Evolutionary conservation across 2,329 filamentous ascomycete genomes (phyloP), one percentile per base, ranked within the genome.

Genomic region (Aspergillus sclerotialis): DNA sequence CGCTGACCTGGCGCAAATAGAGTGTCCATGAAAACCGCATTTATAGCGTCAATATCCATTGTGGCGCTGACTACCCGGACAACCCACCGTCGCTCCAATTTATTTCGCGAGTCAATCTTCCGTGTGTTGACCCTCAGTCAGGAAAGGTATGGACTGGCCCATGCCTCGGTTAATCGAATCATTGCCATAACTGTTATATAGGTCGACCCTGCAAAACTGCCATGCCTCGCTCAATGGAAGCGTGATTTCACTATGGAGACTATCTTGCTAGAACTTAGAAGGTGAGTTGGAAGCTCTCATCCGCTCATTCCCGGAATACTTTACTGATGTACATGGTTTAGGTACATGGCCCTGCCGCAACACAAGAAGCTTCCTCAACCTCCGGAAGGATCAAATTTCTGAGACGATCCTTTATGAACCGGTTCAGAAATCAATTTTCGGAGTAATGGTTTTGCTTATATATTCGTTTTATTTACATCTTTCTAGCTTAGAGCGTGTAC

Each of bases 21-120:
- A 94, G 88, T 65, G 88, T 82, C 43, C 90, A 96, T 62, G 92
- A 98, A 73, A 98, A 98, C 68, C 84, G 92, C 55, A 98, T 98
- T 69, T 98, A 98, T 74, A 93, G 87, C 50, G 76, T 98, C 53
- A 93, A 90, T 66, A 94, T 98, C 70, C 83, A 94, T 69, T 98
- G 92, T 69, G 89, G 88, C 43, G 73, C 80, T 31, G 72, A 84
- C 38, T 98, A 98, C 63, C 92, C 92, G 33, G 88, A 94, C 60
- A 71, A 77, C 43, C 92, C 92, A 29, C 92, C 92, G 0, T 80
- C 82, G 33, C 85, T 98, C 54, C 81, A 90, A 55, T 98, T 98
- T 65, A 80, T 92, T 52, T 94, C 84, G 53, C 84, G 87, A 64
- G 82, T 98, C 68, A 95, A 96, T 68, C 76, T 96, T n/a, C 92